These are phyloP conservation scores for Metschnikowia vanudenii DNA, from an alignment of 805 yeast species.

Conservation along the genomic window DNA sequence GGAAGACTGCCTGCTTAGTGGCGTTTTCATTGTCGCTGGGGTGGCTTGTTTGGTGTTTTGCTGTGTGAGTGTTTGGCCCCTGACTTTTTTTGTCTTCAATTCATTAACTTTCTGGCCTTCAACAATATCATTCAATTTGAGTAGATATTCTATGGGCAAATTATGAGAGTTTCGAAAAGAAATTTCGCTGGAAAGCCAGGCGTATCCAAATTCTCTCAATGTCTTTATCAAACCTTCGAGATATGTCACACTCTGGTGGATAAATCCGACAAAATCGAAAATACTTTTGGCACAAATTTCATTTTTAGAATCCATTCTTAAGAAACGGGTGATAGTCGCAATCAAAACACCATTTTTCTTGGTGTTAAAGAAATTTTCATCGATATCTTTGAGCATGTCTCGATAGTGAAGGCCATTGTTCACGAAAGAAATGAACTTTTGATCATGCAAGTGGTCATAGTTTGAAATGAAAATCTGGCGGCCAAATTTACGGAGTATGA, in stretches of 20 bases:
- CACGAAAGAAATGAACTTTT: conserved; percentile 33
- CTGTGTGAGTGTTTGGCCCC: conserved; percentile 2
- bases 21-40: not conserved
- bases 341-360: conserved; percentile 50
- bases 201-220: conserved; percentile 37
- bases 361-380: conserved; percentile 41
- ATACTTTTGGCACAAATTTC: conserved; percentile 37
- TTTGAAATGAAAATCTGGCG: conserved; percentile 47
- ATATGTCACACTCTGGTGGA: conserved; percentile 37
- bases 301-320: conserved; percentile 40
- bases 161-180: conserved; percentile 38
- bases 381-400: conserved; percentile 25
- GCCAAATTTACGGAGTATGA: conserved; percentile 46
- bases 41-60: conserved; percentile 2
- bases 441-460: conserved; percentile 42
- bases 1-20: not conserved
- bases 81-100: conserved; percentile 6
- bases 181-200: conserved; percentile 46
- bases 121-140: conserved; percentile 18
- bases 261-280: conserved; percentile 41
- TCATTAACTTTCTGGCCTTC: conserved; percentile 10
- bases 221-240: conserved; percentile 29
- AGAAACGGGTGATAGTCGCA: conserved; percentile 46
- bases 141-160: conserved; percentile 27
- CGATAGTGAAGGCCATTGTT: conserved; percentile 21